Conservation (phyloP, 2,329 filamentous ascomycete species). For the Fusarium floridanum region DNA sequence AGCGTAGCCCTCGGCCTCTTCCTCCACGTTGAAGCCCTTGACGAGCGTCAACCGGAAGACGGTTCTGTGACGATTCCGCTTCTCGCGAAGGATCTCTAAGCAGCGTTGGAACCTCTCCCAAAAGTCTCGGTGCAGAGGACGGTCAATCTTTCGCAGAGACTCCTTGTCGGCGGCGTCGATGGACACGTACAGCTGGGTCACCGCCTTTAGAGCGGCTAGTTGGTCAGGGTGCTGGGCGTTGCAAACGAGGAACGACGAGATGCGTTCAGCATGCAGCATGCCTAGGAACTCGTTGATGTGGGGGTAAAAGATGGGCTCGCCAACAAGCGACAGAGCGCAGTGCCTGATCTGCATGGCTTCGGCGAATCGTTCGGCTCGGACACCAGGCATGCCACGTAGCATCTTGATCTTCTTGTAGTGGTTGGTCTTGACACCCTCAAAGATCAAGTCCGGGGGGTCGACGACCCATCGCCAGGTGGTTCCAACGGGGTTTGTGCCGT, state of each 20-base stretch:
- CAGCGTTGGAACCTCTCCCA: slow-evolving; percentile 96
- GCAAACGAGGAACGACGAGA: slow-evolving; percentile 95
- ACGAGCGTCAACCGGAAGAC: slow-evolving; percentile 96
- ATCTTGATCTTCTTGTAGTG: slow-evolving; percentile 99
- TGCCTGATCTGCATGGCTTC: slow-evolving; percentile 95
- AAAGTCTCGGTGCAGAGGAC: slow-evolving; percentile 94
- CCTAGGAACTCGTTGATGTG: slow-evolving; percentile 93
- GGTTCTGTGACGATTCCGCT: slow-evolving; percentile 87
- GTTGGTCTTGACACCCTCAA: slow-evolving; percentile 87
- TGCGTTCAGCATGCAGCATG: slow-evolving; percentile 86
- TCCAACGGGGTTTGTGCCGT: slow-evolving; percentile 96
- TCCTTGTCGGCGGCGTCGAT: slow-evolving; percentile 96
- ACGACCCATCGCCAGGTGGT: slow-evolving; percentile 98
- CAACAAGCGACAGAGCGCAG: slow-evolving; percentile 91
- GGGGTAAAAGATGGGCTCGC: slow-evolving; percentile 98
- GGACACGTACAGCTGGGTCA: slow-evolving; percentile 96
- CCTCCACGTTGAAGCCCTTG: slow-evolving; percentile 97
- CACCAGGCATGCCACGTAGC: slow-evolving; percentile 92
- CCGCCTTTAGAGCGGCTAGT: slow-evolving; percentile 82
- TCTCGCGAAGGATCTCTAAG: slow-evolving; percentile 87
- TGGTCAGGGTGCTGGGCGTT: slow-evolving; percentile 97
- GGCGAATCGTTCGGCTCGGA: slow-evolving; percentile 89
- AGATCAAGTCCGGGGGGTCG: slow-evolving; percentile 90
- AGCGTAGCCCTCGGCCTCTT: slow-evolving; percentile 91
- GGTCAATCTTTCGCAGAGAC: slow-evolving; percentile 87